Base-by-base conservation (phyloP, 768 basidiomycete genomes). In the Albatrellus ellisii region DNA sequence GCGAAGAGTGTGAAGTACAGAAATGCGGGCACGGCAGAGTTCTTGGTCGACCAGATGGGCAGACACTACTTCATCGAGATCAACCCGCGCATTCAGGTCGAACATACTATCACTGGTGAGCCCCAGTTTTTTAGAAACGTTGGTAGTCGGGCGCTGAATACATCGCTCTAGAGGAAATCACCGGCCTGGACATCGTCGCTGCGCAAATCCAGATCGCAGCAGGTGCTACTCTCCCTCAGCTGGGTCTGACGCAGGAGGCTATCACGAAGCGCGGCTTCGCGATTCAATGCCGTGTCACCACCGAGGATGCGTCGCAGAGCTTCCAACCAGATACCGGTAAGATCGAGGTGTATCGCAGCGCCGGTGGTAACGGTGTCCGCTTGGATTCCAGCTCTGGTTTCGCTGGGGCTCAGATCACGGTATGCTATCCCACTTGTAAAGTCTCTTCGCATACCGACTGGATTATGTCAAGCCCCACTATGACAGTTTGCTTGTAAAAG, bases 181-280 rank as follows among this genome's bases (percentile, higher is more conserved):
- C 95, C 46, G 95, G 95, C 39, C 91, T 98, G 60, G 95, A 99
- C 57, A 94, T 99, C 49, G 91, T 98, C 29, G 95, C 95, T 42
- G 95, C 95, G 15, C 95, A 98, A 62, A 98, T 99, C 52, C 95
- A 98, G 65, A 97, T 99, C 54, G 94, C 94, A n/a, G 95, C 91
- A 39, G 95, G 95, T 41, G 95, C 92, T 5, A 86, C 91, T 34
- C 77, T 98, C 33, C 79, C 89, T 7, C 90, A 95, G 58, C 81
- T 98, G 47, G 95, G 95, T 43, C 69, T 99, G 39, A 88, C 86
- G 3, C 95, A 98, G 62, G 92, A 98, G 22, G 84, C 89, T 41
- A 90, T 99, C 59, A 81, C 80, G 46, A 90, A 88, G 63, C 84
- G 95, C 45, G 95, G 95, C 26, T 97, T 86, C 58, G 94, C 95